Base-by-base conservation (phyloP, 495 filamentous ascomycete species). In the Penicillium bovifimosum region DNA sequence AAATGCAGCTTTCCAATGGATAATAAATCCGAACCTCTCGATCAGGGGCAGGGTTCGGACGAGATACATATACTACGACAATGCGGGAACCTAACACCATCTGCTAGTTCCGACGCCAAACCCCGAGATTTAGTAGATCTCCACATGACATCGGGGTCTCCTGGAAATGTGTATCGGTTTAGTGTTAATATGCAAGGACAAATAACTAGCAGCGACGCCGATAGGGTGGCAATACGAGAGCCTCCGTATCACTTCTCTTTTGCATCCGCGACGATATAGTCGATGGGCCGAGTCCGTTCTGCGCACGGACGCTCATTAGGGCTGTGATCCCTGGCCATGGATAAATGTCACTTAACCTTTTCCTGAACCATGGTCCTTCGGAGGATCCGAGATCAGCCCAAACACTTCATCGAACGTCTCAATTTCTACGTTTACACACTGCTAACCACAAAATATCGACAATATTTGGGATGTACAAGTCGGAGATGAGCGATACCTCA, bases 141-240 rank as follows among this genome's bases (percentile, higher is more conserved):
- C 54, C 54, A 48, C 50, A 47, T 33, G 50, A 56, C 39, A 44
- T 44, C 33, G 45, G 41, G 13, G 48, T 50, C 49, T 26, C 50
- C 32, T 42, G 54, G 47, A 26, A 20, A 42, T 52, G 28, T 39
- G 31, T 47, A 40, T 47, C 41, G 33, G 33, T 33, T 9, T 43
- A 17, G 45, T 40, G 35, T 47, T 53, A 29, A 61, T 36, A 36
- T 61, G 63, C 63, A 66, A 66, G 63, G 63, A 59, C 57, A 59
- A 60, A 53, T 35, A 28, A 55, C 53, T 53, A 58, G 52, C 55
- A 34, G 47, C 50, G 45, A 59, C 51, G 33, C 50, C 32, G 40
- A 52, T 18, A 29, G 35, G 53, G 63, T 66, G 63, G 63, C 63
- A 64, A 66, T 61, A 56, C 33, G 44, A 26, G 24, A 46, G 29